A percentile compares a stretch with the other conserved stretches of the same genome.
Evolutionary conservation across 345 rosid species (phyloP).

Genomic region (Eucalyptus albens): DNA sequence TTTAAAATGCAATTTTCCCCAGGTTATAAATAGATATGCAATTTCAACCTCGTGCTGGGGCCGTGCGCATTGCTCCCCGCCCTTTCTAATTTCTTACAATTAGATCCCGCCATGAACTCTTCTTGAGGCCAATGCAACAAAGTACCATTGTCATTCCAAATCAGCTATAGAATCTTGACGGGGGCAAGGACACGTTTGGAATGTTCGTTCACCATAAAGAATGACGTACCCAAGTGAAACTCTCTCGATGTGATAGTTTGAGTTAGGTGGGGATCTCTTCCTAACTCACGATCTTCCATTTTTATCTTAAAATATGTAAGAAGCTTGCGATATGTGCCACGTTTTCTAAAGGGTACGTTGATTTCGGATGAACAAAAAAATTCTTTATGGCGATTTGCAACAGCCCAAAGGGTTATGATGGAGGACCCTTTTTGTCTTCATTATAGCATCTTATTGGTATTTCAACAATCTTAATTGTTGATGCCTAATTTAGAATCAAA

Average conservation of each 20-base stretch:
- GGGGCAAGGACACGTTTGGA: neutral
- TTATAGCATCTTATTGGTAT: neutral
- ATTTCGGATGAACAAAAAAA: neutral
- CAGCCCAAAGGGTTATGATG: neutral
- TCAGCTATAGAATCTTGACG: neutral
- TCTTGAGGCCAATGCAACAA: neutral
- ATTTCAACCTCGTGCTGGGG: neutral
- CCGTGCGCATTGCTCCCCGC: neutral
- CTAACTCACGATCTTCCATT: neutral
- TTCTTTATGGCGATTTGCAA: neutral
- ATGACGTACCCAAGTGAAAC: neutral
- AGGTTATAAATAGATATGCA: neutral
- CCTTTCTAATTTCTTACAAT: neutral
- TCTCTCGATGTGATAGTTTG: neutral
- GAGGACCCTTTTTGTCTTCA: neutral
- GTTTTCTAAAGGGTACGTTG: neutral
- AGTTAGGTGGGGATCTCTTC: neutral
- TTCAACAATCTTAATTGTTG: neutral
- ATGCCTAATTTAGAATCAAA: neutral
- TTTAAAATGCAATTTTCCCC: neutral
- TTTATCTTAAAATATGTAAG: neutral
- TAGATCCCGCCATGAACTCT: neutral
- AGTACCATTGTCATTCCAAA: neutral
- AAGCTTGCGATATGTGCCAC: neutral
- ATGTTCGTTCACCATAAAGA: neutral